Conservation (phyloP, 805 yeast species). For the Groenewaldozyma salmanticensis region DNA sequence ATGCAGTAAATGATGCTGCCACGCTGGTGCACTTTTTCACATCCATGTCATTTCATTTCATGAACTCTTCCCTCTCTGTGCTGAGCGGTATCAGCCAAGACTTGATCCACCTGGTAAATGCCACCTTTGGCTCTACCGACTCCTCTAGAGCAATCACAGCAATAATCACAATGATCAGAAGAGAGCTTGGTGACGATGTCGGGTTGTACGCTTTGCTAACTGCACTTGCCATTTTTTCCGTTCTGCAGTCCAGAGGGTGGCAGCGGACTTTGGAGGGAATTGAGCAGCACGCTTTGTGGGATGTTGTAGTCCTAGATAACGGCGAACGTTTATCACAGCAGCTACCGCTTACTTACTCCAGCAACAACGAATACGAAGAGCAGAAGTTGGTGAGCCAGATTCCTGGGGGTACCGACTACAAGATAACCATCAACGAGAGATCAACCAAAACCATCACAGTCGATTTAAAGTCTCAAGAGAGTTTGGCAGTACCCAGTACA, state of each 20-base stretch:
- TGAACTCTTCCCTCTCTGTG: constrained; percentile 18
- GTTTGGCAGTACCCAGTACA: not conserved
- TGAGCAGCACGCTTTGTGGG: constrained; percentile 24
- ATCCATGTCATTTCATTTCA: constrained; percentile 22
- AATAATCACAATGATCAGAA: constrained; percentile 19
- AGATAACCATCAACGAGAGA: constrained; percentile 13
- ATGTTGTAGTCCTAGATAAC: constrained; percentile 25
- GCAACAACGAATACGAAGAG: constrained; percentile 12
- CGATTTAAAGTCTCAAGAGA: constrained; percentile 3
- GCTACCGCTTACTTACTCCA: constrained; percentile 7
- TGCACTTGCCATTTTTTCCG: constrained; percentile 23
- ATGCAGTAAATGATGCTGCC: constrained; percentile 16
- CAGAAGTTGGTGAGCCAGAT: constrained; percentile 11
- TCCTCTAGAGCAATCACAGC: constrained; percentile 23
- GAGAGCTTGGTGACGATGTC: constrained; percentile 23
- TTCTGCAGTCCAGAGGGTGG: constrained; percentile 22
- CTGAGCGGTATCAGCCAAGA: constrained; percentile 21
- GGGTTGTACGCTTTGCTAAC: constrained; percentile 23
- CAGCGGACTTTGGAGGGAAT: constrained; percentile 15
- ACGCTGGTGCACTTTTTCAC: constrained; percentile 23
- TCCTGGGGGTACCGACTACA: constrained; percentile 14
- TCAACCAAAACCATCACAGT: constrained; percentile 13
- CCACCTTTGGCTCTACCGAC: constrained; percentile 27
- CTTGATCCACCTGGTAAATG: constrained; percentile 22
- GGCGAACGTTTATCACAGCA: constrained; percentile 20